Base-by-base conservation (phyloP, 176 grass and related monocot species). In the Cenchrus purpureus region DNA sequence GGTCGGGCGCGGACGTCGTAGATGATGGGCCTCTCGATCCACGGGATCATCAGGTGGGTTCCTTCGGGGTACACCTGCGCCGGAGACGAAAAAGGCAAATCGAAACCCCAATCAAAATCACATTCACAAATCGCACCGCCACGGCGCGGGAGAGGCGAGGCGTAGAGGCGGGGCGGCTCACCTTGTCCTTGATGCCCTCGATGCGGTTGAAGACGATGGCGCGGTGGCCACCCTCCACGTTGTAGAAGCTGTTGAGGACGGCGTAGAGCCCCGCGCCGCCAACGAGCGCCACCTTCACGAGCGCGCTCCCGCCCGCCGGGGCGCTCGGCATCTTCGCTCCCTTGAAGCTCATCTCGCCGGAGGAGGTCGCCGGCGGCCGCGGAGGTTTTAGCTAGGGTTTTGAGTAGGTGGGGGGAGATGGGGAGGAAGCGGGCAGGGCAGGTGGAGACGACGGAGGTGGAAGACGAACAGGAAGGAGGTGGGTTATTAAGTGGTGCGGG, bases 151-250 rank as follows among this genome's bases (percentile, higher is more conserved):
- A 12, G 17, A 63, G 4, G 32, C 28, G 42, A 5, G 1, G 29
- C 20, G 10, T 28, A 48, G 20, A 60, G 5, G 25, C 1, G 1
- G 40, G 5, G 25, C 1, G 1, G 40, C 14, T 58, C 50, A 94
- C 94, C 87, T 94, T 91, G 49, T 97, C 89, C 82, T 92, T 97
- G 79, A 97, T 90, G 5, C 94, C 94, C 75, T 94, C 79, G 66
- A 94, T 12, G 53, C 94, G 94, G 82, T 92, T 97, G 91, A 94
- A 97, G 85, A 97, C 94, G 70, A 97, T 94, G 78, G 94, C 94
- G 5, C 94, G 94, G 68, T 97, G 94, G 31, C 94, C 94, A 7
- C 91, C 91, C 65, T 97, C 94, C 56, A 97, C 91, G 82, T 94
- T 97, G 89, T 94, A 97, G 78, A 97, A 73, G 79, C 90, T 90